A percentile compares a stretch with the other conserved stretches of the same genome.
Evolutionary conservation across 1,139 yeast genomes (phyloP).

Genomic region (Suhomyces kunorum): DNA sequence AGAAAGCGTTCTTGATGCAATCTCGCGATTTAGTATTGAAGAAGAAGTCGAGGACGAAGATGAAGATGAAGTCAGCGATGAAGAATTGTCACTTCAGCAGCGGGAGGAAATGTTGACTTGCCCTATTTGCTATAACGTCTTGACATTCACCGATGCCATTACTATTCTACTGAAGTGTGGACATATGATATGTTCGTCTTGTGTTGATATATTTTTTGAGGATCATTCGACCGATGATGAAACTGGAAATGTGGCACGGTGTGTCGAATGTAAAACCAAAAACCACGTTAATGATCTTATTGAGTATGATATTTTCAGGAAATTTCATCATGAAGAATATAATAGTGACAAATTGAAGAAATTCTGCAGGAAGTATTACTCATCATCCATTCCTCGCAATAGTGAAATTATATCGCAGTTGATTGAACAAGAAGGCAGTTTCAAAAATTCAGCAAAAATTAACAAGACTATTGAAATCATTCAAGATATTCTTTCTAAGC

Average conservation of each 20-base stretch:
- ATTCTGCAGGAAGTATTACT: conserved; percentile 14
- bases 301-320: conserved; percentile 54
- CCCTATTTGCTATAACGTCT: conserved; percentile 65
- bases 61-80: conserved; percentile 25
- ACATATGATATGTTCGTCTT: conserved; percentile 65
- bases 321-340: conserved; percentile 35
- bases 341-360: conserved; percentile 14
- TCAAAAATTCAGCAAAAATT: conserved; percentile 57
- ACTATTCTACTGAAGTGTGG: conserved; percentile 63
- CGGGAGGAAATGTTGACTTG: conserved; percentile 47
- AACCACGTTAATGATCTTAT: conserved; percentile 48
- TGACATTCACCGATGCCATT: conserved; percentile 45
- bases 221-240: conserved; percentile 36
- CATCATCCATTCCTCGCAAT: conserved; percentile 14
- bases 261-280: conserved; percentile 49
- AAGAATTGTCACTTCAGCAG: conserved; percentile 5
- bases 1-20: conserved; percentile 1
- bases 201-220: conserved; percentile 56
- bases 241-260: conserved; percentile 48
- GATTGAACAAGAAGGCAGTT: conserved; percentile 33
- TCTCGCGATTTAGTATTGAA: background rate
- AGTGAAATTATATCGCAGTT: conserved; percentile 28
- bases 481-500: conserved; percentile 38
- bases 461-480: conserved; percentile 50
- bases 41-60: conserved; percentile 3